A percentile compares a stretch with the other conserved stretches of the same genome.
Conservation (phyloP, 495 filamentous ascomycete genomes). For the Aspergillus coremiiformis region DNA sequence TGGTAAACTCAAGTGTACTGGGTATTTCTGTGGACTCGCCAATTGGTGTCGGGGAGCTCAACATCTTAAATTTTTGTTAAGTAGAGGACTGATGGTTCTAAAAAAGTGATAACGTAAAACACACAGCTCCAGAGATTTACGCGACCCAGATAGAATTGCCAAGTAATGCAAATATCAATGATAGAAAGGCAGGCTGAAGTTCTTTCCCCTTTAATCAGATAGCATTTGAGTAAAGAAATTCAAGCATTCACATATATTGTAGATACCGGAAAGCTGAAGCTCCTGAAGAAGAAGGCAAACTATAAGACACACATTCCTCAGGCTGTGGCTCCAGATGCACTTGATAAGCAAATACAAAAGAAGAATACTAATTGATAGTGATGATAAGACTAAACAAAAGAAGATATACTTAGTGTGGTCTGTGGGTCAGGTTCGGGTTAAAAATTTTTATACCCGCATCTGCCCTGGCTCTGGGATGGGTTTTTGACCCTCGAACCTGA, state of each 20-base stretch:
- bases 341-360: background rate
- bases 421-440: too few relatives aligned
- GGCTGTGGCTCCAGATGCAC: too few relatives aligned
- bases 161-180: background rate
- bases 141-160: background rate
- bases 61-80: conserved; percentile 3
- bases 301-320: background rate
- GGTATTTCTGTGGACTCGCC: conserved; percentile 1
- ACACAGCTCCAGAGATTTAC: background rate
- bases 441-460: too few relatives aligned
- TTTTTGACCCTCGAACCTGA: too few relatives aligned
- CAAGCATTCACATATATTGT: background rate
- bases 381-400: background rate
- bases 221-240: background rate
- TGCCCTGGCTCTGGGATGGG: too few relatives aligned
- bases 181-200: too few relatives aligned
- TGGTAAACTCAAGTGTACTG: background rate
- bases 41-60: background rate
- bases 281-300: background rate
- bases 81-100: background rate
- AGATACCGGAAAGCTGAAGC: background rate
- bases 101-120: background rate
- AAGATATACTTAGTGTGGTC: too few relatives aligned
- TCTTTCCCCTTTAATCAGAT: background rate
- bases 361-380: background rate